These are phyloP conservation scores for Termitomyces sp. DNA, from an alignment of 1,284 basidiomycete genomes.

Conservation along the genomic window DNA sequence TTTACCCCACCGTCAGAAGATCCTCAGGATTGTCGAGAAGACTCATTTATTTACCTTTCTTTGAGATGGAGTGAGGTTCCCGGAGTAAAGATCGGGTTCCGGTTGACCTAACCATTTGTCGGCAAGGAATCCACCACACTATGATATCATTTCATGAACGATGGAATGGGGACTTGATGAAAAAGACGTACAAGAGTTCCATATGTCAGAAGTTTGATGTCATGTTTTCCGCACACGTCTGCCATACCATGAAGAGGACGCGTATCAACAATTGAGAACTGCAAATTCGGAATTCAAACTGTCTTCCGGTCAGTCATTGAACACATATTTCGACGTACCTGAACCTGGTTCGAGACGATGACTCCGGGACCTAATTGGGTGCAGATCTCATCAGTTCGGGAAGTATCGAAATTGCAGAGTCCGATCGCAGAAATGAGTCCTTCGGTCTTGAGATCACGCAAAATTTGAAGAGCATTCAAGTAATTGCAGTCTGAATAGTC, in stretches of 20 bases:
- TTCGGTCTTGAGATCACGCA: conserved; percentile 54
- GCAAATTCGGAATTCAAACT: conserved; percentile 2
- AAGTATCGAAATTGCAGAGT: conserved; percentile 76
- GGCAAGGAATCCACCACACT: conserved; percentile 80
- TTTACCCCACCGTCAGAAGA: conserved; percentile 4
- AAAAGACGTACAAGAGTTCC: conserved; percentile 60
- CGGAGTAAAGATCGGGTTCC: conserved; percentile 68
- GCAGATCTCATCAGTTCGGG: conserved; percentile 74
- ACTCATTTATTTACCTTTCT: conserved; percentile 51
- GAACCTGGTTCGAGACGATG: conserved; percentile 79
- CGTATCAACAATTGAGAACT: conserved; percentile 80
- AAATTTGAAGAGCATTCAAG: conserved; percentile 53
- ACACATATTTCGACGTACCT: conserved; percentile 38
- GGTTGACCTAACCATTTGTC: conserved; percentile 67
- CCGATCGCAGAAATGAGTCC: conserved; percentile 65
- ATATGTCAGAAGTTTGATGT: conserved; percentile 73
- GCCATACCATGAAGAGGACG: conserved; percentile 73
- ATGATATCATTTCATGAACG: conserved; percentile 13
- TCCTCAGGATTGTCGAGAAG: conserved; percentile 8
- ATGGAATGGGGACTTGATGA: conserved; percentile 6
- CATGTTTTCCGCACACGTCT: conserved; percentile 68
- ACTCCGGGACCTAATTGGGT: conserved; percentile 57
- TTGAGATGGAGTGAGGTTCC: conserved; percentile 68
- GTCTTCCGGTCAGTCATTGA: not conserved
- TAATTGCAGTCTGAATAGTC: conserved; percentile 71